These are phyloP conservation scores for Chiua sp. DNA, from an alignment of 1,284 basidiomycete species.

Conservation along the genomic window DNA sequence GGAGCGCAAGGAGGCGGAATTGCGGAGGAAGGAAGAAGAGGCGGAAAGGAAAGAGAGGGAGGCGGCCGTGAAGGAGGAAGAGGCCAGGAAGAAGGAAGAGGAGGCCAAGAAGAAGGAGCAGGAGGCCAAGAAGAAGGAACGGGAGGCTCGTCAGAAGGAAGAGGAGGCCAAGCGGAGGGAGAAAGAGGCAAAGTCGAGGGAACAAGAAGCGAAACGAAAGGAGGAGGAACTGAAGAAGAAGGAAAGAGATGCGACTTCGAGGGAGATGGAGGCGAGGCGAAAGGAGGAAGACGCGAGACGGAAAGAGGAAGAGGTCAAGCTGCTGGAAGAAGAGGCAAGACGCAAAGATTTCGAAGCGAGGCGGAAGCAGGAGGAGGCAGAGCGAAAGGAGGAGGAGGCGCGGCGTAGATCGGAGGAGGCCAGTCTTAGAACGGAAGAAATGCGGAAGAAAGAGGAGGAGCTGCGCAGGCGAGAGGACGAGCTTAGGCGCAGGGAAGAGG, in stretches of 20 bases:
- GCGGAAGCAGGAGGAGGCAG: conserved; percentile 40
- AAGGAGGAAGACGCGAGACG: conserved; percentile 34
- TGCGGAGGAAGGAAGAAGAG: conserved; percentile 38
- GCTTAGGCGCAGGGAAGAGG: conserved; percentile 34
- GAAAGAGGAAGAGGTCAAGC: conserved; percentile 36
- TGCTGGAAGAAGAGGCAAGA: conserved; percentile 37
- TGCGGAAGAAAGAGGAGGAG: conserved; percentile 36
- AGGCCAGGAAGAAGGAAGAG: conserved; percentile 14
- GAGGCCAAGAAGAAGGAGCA: conserved; percentile 28
- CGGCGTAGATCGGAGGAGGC: conserved; percentile 37
- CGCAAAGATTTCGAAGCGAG: conserved; percentile 31
- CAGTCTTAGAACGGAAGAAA: conserved; percentile 26
- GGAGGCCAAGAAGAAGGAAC: conserved; percentile 29
- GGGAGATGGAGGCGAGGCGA: conserved; percentile 23
- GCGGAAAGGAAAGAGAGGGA: conserved; percentile 29
- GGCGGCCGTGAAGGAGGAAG: conserved; percentile 23
- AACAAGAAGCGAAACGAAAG: conserved; percentile 33
- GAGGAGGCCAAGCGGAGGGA: conserved; percentile 32
- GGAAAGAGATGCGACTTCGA: conserved; percentile 30
- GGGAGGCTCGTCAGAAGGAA: conserved; percentile 24
- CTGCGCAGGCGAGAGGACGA: conserved; percentile 47
- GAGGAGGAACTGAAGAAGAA: conserved; percentile 37
- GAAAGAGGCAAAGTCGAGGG: conserved; percentile 33
- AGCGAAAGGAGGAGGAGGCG: conserved; percentile 33
- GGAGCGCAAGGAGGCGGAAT: conserved; percentile 33